Evolutionary conservation across 768 basidiomycete genomes (phyloP), one percentile per base, ranked within the genome.

Genomic region (Tephrocybe sp.): DNA sequence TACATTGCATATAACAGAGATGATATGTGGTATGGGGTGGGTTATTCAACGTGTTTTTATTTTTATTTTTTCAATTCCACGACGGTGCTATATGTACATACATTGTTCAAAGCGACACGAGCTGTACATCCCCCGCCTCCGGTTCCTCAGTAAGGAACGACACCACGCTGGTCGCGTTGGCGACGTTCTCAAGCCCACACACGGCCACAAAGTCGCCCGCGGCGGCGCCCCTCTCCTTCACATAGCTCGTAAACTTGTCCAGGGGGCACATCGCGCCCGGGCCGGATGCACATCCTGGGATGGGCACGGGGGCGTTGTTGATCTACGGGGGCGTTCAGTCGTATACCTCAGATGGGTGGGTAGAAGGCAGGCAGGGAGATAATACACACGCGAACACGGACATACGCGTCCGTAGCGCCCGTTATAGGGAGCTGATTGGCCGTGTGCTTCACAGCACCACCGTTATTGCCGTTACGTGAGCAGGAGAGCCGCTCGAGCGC

Each of bases 401-500:
- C 68, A 55, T 58, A 76, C n/a, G 54, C 46, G 12, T 41, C 39
- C 1, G 44, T 56, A 6, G 56, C 32, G 21, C 44, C 46, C 23
- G 46, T 54, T 30, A 50, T 32, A 2, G 48, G 51, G 14, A 36
- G 9, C 33, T 57, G 52, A 37, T 55, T 57, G 2, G 50, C 61
- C 18, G 53, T 44, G 42, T 66, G 65, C 18, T 55, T 46, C 24
- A 57, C 60, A 17, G 32, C 42, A 5, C 21, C 42, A 5, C 21
- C 17, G 4, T 30, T 30, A 23, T 17, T 32, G 2, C 21, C 11
- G 15, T 55, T 26, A 23, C 43, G 15, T 14, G 55, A 55, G 58
- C 76, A 77, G 1, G 66, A 60, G 9, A 77, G 58, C 3, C 72
- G 66, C 56, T 77, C 76, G 12, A 76, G 59, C 0, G 75, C 72